phyloP scores from a whole-genome alignment of 768 basidiomycete genomes.

The Xerocomellus dryophilus region DNA sequence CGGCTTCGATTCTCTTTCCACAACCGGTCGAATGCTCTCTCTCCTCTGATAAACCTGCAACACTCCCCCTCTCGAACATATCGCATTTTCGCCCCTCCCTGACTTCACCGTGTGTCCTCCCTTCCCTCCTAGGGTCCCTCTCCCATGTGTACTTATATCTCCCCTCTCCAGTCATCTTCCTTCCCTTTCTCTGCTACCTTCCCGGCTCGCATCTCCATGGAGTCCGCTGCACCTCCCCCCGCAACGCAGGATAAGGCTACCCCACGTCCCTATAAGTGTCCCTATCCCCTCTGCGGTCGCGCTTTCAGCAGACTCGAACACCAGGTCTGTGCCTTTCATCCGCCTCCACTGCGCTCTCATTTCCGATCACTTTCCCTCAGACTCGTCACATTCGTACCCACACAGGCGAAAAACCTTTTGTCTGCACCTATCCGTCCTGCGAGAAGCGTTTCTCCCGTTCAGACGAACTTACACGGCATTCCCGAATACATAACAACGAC shows the following conservation, averaged over 20 bases:
- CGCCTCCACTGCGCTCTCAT: constrained; percentile 12
- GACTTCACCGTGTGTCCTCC: constrained; percentile 23
- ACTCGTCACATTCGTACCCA: constrained; percentile 98
- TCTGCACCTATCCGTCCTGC: constrained; percentile 89
- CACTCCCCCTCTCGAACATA: constrained; percentile 20
- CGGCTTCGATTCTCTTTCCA: constrained; percentile 21
- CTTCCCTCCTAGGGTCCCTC: constrained; percentile 11
- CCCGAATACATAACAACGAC: constrained; percentile 83
- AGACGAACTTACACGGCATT: constrained; percentile 97
- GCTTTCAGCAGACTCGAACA: constrained; percentile 97
- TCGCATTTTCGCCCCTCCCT: constrained; percentile 8
- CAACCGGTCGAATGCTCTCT: constrained; percentile 20
- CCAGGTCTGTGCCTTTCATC: constrained; percentile 55
- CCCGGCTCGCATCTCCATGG: constrained; percentile 24
- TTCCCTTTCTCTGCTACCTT: constrained; percentile 12
- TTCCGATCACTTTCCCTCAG: constrained; percentile 39
- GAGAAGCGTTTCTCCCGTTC: constrained; percentile 97
- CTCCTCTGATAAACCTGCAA: constrained; percentile 24
- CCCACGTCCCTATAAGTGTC: constrained; percentile 92
- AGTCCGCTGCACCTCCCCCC: constrained; percentile 8
- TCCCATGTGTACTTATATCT: constrained; percentile 31
- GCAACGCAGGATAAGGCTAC: constrained; percentile 38
- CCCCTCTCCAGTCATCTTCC: constrained; percentile 18
- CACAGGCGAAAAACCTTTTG: constrained; percentile 96
- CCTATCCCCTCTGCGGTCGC: constrained; percentile 84